Evolutionary conservation across 2,329 filamentous ascomycete species (phyloP), one percentile per base, ranked within the genome.

Genomic region (Stylonectria norvegica): DNA sequence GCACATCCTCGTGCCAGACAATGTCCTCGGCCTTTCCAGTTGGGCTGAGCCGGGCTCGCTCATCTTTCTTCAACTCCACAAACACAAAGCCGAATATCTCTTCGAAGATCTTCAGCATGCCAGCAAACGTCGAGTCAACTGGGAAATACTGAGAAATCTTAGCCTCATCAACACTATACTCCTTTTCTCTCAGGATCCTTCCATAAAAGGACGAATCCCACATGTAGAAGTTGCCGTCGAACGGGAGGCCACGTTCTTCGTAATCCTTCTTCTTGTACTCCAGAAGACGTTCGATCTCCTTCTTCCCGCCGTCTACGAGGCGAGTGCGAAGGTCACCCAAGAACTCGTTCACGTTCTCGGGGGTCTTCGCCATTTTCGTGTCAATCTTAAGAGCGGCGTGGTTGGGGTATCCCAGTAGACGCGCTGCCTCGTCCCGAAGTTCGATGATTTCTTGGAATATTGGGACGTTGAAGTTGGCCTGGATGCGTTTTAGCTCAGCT

Each of bases 61-160:
- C 85, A 44, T 83, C 78, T 4, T 76, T 71, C 34, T 73, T 75
- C 17, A 93, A 71, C 66, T 90, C 78, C 12, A 90, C 78, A 55
- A 93, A 93, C 5, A 80, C 78, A 23, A 94, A 72, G 12, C 87
- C 88, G 50, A 94, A 89, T 5, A 93, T 73, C 60, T 87, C 75
- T 65, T 93, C 86, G 49, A 93, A 93, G 55, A 91, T 91, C 54
- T 81, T 76, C 34, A 93, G 72, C 87, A 94, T 91, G 41, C 81
- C 83, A 19, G 75, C 73, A 36, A 93, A 82, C 0, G 85, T 89
- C 11, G 79, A 77, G 44, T 81, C 73, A 5, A 91, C 73, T 4
- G 88, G 87, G 68, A 93, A 93, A 66, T 90, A 93, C 65, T 93
- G 85, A 8, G 87, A 81, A 56, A 93, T 86, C 59, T 83, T 79